Conservation (phyloP, 2,329 filamentous ascomycete genomes). For the Aspergillus pseudoglaucus region DNA sequence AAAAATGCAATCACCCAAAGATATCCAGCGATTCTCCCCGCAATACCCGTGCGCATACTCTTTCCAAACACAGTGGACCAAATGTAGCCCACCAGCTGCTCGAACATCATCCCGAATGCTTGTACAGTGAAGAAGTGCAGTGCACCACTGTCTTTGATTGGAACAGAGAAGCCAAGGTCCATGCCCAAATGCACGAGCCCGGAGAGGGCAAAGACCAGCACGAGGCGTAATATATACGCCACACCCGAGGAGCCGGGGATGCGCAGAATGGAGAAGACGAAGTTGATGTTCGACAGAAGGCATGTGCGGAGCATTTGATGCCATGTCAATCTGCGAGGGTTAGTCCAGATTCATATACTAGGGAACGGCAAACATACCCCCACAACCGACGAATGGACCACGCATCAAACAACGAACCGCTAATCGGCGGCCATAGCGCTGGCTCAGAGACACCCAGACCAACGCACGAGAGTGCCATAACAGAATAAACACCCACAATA, state of each 20-base stretch:
- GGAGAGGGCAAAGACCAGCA: constrained; percentile 10
- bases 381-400: constrained; percentile 12
- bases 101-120: constrained; percentile 4
- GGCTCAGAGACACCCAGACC: constrained; percentile 4
- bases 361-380: constrained; percentile 7
- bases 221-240: constrained; percentile 6
- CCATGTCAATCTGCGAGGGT: constrained; percentile 9
- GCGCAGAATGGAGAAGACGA: constrained; percentile 5
- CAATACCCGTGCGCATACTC: not conserved
- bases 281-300: constrained; percentile 10
- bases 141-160: constrained; percentile 5
- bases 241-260: not conserved
- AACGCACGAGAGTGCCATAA: constrained; percentile 4
- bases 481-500: constrained; percentile 9
- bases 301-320: constrained; percentile 14
- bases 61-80: not conserved
- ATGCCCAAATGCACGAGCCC: constrained; percentile 12
- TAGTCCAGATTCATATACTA: not conserved
- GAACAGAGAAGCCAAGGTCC: constrained; percentile 14
- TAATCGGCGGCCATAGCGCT: constrained; percentile 13
- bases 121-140: constrained; percentile 15
- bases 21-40: constrained; percentile 7
- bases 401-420: constrained; percentile 4
- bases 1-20: constrained; percentile 13
- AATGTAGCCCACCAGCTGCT: not conserved